Evolutionary conservation across 225 moss, liverwort and hornwort genomes (phyloP), one percentile per base, ranked within the genome.

Genomic region (Ulota crispa): DNA sequence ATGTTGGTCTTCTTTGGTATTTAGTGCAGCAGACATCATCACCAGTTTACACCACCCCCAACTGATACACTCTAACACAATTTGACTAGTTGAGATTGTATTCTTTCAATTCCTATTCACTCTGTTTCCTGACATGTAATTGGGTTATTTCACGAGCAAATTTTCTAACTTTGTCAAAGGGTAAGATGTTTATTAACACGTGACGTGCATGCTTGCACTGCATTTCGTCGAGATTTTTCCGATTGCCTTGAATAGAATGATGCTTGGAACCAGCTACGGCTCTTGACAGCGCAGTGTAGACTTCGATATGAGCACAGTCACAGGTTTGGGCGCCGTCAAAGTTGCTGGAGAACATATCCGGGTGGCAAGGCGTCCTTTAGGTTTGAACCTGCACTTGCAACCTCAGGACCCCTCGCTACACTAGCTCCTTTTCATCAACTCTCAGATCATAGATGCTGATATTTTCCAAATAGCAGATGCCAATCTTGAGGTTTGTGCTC

Each of bases 281-380:
- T 52, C 76, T 75, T 89, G 68, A 89, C 86, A 43, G 68, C 63
- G 36, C 79, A 83, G 32, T 88, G 88, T 68, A 80, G 73, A 59
- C 85, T 91, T 72, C 80, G 34, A 77, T 83, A 91, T 26, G 65
- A 85, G 71, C 68, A 76, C 63, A 86, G n/a, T 86, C 4, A 4
- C 34, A 81, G 73, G 61, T 78, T 81, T 12, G 87, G 87, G 91
- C 9, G 68, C 84, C 42, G 55, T 70, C 57, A 73, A 84, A 72
- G 60, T 56, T 68, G 69, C 73, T 78, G 85, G 76, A 54, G 78
- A 83, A 53, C 86, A 83, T 54, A 84, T 81, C 50, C 87, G 91
- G 91, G 85, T 87, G 70, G 83, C 88, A 69, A 86, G 83, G 52
- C 85, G 62, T 72, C 82, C 84, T 63, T 74, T 84, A 88, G 91